phyloP scores from a whole-genome alignment of 2,329 filamentous ascomycete genomes.

The Pseudogymnoascus sp. region DNA sequence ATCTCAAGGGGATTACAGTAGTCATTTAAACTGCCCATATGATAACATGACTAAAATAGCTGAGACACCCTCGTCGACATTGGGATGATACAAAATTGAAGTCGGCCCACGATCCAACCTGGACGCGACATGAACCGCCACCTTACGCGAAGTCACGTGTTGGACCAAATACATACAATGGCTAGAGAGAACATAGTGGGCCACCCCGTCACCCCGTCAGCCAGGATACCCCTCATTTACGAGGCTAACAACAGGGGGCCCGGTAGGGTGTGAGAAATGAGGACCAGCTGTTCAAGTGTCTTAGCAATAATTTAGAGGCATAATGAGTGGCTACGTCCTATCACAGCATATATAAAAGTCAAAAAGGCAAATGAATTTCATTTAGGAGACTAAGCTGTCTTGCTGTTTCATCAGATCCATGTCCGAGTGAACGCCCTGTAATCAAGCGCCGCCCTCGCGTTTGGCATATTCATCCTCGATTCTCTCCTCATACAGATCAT shows the following conservation, averaged over 20 bases:
- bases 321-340: not conserved
- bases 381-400: not conserved
- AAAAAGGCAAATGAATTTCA: not conserved
- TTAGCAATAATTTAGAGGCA: not conserved
- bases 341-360: not conserved
- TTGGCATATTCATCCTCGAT: constrained; percentile 56
- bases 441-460: constrained; percentile 51
- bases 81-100: not conserved
- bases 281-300: not conserved
- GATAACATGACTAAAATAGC: not conserved
- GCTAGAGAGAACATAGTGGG: not conserved
- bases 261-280: not conserved
- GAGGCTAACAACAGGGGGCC: not conserved
- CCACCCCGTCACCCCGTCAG: not conserved
- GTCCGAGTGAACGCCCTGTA: not conserved
- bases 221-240: constrained; percentile 1
- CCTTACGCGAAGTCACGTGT: not conserved
- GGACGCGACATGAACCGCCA: not conserved
- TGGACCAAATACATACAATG: no score
- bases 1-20: not conserved
- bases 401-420: not conserved
- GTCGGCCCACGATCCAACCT: not conserved
- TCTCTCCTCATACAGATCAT: constrained; percentile 47
- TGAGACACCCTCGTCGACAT: not conserved
- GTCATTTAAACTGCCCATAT: not conserved